phyloP scores from a whole-genome alignment of 1,284 basidiomycete species.

The Volvariella surrecta region DNA sequence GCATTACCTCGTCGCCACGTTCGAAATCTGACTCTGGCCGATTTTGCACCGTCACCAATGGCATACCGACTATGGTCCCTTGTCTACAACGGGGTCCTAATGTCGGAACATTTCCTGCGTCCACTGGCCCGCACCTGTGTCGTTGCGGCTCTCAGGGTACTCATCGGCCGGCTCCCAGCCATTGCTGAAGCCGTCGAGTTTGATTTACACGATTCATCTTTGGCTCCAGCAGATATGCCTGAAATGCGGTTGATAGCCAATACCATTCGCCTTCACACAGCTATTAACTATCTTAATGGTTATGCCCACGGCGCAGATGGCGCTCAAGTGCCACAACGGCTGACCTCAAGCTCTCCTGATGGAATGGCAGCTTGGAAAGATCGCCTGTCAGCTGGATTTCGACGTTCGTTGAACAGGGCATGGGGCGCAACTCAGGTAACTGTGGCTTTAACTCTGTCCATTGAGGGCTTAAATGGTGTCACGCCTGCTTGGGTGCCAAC shows the following conservation, averaged over 20 bases:
- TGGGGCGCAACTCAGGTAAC: conserved; percentile 54
- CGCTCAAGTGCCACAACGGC: conserved; percentile 17
- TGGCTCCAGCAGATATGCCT: conserved; percentile 41
- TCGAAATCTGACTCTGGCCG: conserved; percentile 38
- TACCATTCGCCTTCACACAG: conserved; percentile 43
- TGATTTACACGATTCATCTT: conserved; percentile 45
- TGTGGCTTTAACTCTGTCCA: conserved; percentile 39
- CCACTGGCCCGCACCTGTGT: conserved; percentile 50
- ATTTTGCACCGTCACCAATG: conserved; percentile 47
- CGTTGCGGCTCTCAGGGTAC: conserved; percentile 43
- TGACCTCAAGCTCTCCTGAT: conserved; percentile 22
- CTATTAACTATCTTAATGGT: conserved; percentile 43
- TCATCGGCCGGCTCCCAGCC: conserved; percentile 55
- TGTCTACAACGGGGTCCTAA: conserved; percentile 31
- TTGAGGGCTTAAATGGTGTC: conserved; percentile 40
- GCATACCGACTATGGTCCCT: conserved; percentile 40
- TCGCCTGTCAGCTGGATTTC: conserved; percentile 48
- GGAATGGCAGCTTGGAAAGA: conserved; percentile 55
- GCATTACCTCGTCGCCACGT: conserved; percentile 22
- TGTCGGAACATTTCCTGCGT: conserved; percentile 50
- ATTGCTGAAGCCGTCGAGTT: conserved; percentile 60
- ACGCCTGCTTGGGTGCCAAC: conserved; percentile 19
- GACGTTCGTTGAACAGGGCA: conserved; percentile 57
- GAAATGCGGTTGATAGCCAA: conserved; percentile 41
- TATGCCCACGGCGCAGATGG: conserved; percentile 14